Conservation (phyloP, 208 protist genomes). For the Dictyostelium gargantuum region DNA sequence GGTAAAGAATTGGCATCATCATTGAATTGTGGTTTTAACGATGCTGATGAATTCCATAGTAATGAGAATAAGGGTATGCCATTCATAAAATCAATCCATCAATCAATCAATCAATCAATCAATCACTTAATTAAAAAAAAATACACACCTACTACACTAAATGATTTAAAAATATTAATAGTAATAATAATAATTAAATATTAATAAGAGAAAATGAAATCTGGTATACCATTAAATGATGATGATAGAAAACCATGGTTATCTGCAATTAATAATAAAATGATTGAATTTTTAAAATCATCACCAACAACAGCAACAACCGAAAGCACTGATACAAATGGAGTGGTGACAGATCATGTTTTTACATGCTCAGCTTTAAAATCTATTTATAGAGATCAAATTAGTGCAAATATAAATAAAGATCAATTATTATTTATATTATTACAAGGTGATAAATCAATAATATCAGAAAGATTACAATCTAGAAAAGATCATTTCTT, state of each 20-base stretch:
- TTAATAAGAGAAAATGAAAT: background rate
- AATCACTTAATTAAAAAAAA: too few species aligned
- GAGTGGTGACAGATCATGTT: slow-evolving; percentile 26
- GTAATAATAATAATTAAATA: too few species aligned
- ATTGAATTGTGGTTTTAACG: slow-evolving; percentile 7
- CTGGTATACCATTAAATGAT: slow-evolving; percentile 11
- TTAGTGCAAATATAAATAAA: background rate
- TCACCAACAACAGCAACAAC: too few species aligned
- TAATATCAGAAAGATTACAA: background rate
- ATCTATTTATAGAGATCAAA: background rate
- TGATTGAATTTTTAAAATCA: background rate
- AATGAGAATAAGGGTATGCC: background rate
- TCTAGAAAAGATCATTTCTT: slow-evolving; percentile 20
- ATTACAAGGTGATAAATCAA: background rate
- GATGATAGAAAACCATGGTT: slow-evolving; percentile 45
- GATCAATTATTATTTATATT: background rate
- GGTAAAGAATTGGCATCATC: background rate
- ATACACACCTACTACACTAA: too few species aligned
- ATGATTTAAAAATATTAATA: too few species aligned
- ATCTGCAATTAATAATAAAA: background rate
- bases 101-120: too few species aligned
- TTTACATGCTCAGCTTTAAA: slow-evolving; percentile 33
- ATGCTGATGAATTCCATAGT: slow-evolving; percentile 32
- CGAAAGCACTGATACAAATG: too few species aligned
- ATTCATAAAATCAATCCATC: too few species aligned